phyloP scores from a whole-genome alignment of 768 basidiomycete species.

The Boletus reticulatus region DNA sequence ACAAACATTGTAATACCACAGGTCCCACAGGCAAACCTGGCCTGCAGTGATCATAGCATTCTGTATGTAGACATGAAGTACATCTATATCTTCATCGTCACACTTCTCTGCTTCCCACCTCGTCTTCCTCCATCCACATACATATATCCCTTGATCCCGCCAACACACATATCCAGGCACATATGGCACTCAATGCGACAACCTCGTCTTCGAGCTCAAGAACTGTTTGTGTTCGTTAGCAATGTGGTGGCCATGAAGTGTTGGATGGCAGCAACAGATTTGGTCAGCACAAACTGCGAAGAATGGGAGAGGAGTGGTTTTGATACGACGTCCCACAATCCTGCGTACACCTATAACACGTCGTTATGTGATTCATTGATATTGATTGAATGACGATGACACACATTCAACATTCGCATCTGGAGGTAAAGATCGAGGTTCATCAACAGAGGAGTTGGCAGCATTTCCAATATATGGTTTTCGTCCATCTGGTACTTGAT shows the following conservation, averaged over 20 bases:
- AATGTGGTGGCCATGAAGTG: slow-evolving; percentile 71
- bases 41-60: no score
- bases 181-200: slow-evolving; percentile 62
- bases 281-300: slow-evolving; percentile 67
- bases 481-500: slow-evolving; percentile 92
- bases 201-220: slow-evolving; percentile 85
- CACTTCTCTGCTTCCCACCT: slow-evolving; percentile 84
- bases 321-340: slow-evolving; percentile 89
- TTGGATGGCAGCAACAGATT: slow-evolving; percentile 69
- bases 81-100: no score
- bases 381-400: slow-evolving; percentile 2
- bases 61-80: no score
- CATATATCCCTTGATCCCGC: slow-evolving; percentile 70
- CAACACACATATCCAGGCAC: slow-evolving; percentile 69
- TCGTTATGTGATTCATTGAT: background rate
- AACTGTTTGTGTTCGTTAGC: slow-evolving; percentile 84
- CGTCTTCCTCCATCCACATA: slow-evolving; percentile 84
- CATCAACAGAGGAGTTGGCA: slow-evolving; percentile 81
- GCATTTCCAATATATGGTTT: slow-evolving; percentile 73
- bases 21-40: no score
- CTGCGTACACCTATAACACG: slow-evolving; percentile 66
- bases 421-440: slow-evolving; percentile 90
- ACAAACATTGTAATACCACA: no score
- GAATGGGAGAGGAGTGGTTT: slow-evolving; percentile 92
- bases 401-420: slow-evolving; percentile 84